Percentiles rank a stretch among this genome's conserved stretches.
phyloP scores from a whole-genome alignment of 208 protist species.

The Strigomonas culicis region DNA sequence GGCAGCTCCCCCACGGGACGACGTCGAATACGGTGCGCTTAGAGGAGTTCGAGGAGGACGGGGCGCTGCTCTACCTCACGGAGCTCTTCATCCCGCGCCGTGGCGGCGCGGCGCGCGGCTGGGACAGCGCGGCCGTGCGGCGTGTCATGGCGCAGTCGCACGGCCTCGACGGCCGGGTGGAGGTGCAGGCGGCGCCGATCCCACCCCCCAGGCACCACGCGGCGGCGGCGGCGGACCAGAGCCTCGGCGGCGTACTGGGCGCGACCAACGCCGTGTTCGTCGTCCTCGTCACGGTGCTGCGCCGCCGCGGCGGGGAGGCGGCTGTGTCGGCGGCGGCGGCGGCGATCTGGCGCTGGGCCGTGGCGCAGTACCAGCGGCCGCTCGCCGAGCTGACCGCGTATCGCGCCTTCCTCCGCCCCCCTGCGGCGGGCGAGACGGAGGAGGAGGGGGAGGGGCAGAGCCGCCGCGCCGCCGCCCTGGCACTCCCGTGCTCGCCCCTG shows the following conservation, averaged over 20 bases:
- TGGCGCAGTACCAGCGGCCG: not conserved
- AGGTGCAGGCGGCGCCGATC: not conserved
- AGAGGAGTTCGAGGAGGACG: constrained; percentile 25
- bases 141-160: not conserved
- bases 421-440: not conserved
- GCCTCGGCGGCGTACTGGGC: not conserved
- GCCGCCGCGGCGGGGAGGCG: not conserved
- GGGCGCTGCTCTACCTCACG: constrained; percentile 39
- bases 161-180: not conserved
- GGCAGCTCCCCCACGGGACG: constrained; percentile 13
- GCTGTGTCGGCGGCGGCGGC: not conserved
- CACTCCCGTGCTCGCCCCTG: not conserved
- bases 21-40: constrained; percentile 49
- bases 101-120: not conserved
- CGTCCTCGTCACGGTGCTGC: not conserved
- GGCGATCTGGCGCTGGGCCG: not conserved
- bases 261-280: not conserved
- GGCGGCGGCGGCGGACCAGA: not conserved
- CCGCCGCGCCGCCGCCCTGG: not conserved
- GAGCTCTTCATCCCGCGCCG: constrained; percentile 45
- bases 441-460: not conserved
- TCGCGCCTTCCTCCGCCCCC: not conserved
- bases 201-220: not conserved
- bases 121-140: not conserved
- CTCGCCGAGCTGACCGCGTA: not conserved